These are phyloP conservation scores for Ceriops zippeliana DNA, from an alignment of 345 rosid species.

Conservation along the genomic window DNA sequence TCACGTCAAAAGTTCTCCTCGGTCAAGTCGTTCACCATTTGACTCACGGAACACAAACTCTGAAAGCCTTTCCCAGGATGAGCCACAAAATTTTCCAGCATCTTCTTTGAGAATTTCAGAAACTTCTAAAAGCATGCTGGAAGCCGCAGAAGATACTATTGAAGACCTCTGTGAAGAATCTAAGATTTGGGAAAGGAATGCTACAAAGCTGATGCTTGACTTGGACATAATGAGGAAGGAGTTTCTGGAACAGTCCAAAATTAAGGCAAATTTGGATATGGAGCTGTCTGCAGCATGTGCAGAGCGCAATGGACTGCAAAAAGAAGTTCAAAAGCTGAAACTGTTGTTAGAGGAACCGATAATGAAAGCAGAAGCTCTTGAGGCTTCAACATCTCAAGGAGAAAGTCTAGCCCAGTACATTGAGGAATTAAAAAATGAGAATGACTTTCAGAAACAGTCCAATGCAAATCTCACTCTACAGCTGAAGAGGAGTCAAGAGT, in stretches of 20 bases:
- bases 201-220: constrained; percentile 44
- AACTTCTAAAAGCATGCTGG: constrained; percentile 41
- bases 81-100: constrained; percentile 14
- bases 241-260: constrained; percentile 41
- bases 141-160: constrained; percentile 50
- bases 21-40: constrained; percentile 25
- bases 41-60: constrained; percentile 22
- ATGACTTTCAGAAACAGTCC: constrained; percentile 41
- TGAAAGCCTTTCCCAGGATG: constrained; percentile 24
- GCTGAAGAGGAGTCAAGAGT: constrained; percentile 55
- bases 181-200: constrained; percentile 53
- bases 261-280: constrained; percentile 28
- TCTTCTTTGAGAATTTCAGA: constrained; percentile 23
- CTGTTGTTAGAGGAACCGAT: constrained; percentile 24
- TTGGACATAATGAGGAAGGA: constrained; percentile 45
- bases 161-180: constrained; percentile 45
- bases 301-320: constrained; percentile 41
- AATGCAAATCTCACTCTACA: constrained; percentile 43
- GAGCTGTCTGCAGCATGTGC: constrained; percentile 43
- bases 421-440: constrained; percentile 49
- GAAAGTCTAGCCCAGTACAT: constrained; percentile 13
- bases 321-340: constrained; percentile 45
- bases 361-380: constrained; percentile 16
- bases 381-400: constrained; percentile 25
- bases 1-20: constrained; percentile 24